Conservation (phyloP, 495 filamentous ascomycete genomes). For the Penicillium arizonense region DNA sequence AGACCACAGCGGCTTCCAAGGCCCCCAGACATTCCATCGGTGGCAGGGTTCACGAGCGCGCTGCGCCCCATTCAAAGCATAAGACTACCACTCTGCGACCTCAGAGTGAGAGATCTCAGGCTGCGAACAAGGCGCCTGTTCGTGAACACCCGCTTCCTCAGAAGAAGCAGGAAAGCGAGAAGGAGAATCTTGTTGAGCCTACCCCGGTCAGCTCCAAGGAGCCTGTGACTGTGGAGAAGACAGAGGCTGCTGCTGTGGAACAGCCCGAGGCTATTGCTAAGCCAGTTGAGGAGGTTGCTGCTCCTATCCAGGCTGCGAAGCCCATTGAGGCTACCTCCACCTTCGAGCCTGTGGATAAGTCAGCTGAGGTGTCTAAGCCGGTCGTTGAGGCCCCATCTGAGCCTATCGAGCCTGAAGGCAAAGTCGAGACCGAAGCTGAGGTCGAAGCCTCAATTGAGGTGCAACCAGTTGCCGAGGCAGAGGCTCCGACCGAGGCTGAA, state of each 20-base stretch:
- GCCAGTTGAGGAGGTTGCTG: neutral
- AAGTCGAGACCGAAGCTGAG: no score
- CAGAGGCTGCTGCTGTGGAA: conserved; percentile 4
- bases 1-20: conserved; percentile 23
- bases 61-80: conserved; percentile 18
- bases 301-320: neutral
- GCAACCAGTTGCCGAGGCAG: neutral
- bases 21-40: conserved; percentile 8
- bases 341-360: conserved; percentile 3
- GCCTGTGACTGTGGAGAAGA: neutral
- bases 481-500: neutral
- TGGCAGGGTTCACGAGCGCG: conserved; percentile 19
- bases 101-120: conserved; percentile 22
- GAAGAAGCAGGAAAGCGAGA: conserved; percentile 17
- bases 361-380: conserved; percentile 5
- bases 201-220: conserved; percentile 10
- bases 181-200: conserved; percentile 23
- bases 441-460: no score
- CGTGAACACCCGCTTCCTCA: conserved; percentile 7
- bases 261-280: conserved; percentile 6
- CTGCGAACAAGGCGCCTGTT: conserved; percentile 8
- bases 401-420: neutral
- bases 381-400: neutral
- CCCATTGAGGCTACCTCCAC: neutral
- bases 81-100: conserved; percentile 19